Percentiles rank a stretch among this genome's conserved stretches.
Evolutionary conservation across 208 protist species (phyloP).

Genomic region (Wallacemonas sp.): DNA sequence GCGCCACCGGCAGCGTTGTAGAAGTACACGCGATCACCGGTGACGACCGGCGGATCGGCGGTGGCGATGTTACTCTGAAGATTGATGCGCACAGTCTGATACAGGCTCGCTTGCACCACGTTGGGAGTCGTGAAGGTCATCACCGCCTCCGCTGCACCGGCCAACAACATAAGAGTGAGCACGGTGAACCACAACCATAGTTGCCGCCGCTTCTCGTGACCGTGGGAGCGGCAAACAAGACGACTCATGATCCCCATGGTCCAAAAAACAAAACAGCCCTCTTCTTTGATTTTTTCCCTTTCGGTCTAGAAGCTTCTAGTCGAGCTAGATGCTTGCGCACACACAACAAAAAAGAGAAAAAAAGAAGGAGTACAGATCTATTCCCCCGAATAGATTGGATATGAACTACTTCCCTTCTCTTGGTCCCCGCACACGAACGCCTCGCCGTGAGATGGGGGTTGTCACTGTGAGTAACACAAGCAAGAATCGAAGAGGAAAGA

Average conservation of each 20-base stretch:
- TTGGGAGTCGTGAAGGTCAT: conserved; percentile 70
- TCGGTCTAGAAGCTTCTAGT: too few species aligned
- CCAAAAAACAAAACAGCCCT: background rate
- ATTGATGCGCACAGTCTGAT: conserved; percentile 62
- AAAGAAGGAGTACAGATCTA: conserved; percentile 5
- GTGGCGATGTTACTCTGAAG: conserved; percentile 60
- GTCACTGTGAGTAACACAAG: too few species aligned
- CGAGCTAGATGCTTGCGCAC: too few species aligned
- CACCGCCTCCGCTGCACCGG: conserved; percentile 21
- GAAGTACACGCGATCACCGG: conserved; percentile 68
- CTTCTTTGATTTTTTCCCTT: too few species aligned
- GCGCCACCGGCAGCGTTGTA: conserved; percentile 14
- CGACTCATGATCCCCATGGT: too few species aligned
- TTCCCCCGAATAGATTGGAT: conserved; percentile 7
- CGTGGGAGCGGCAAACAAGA: too few species aligned
- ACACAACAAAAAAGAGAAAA: conserved; percentile 5
- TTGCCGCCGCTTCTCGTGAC: too few species aligned
- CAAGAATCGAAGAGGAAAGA: too few species aligned
- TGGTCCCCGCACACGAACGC: too few species aligned
- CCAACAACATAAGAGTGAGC: background rate
- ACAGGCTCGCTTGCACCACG: conserved; percentile 73
- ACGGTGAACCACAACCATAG: background rate
- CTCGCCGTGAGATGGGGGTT: too few species aligned
- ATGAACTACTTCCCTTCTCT: too few species aligned
- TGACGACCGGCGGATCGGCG: conserved; percentile 51